Base-by-base conservation (phyloP, 257 asterid genomes). In the Dorcoceras hygrometricum region DNA sequence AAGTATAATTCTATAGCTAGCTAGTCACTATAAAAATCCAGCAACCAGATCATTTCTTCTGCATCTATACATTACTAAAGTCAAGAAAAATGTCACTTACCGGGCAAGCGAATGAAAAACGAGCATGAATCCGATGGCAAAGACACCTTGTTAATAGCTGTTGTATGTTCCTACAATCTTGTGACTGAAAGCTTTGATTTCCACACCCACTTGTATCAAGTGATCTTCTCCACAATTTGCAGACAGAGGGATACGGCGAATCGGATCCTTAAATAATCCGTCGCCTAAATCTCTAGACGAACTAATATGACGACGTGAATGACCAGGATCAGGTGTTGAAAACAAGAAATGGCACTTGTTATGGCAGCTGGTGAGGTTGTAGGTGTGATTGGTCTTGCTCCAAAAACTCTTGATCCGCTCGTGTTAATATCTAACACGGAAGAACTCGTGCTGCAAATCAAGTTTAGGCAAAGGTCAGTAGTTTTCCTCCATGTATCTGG, bases 401-500 rank as follows among this genome's bases (percentile, higher is more conserved):
- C 97, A 22, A 77, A 88, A 68, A 86, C 89, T 63, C 82, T 82
- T n/a, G 96, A 81, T 24, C 97, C 97, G 23, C 78, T 82, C 23
- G 95, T 83, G 68, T 80, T 86, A 0, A 85, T 80, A 65, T 91
- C 85, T 66, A 91, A 63, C 36, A 88, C 74, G 11, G 96, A 80
- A 46, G 96, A 83, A 66, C 80, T 85, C n/a, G 95, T 91, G 95
- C 97, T 90, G 93, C 91, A 80, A 59, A 68, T 50, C 6, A 3
- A 36, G 39, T 66, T 53, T 10, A 65, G 28, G 11, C 53, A n/a
- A 25, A 8, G 0, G 46, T 66, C 18, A 71, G 51, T 34, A 18
- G 23, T 57, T 57, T 26, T 25, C 27, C 57, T 46, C 26, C 50
- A 46, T 43, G n/a, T n/a, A n/a, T n/a, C n/a, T 32, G 20, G 1